A percentile compares a stretch with the other conserved stretches of the same genome.
Conservation (phyloP, 164 flowering plant genomes). For the Santalum album region DNA sequence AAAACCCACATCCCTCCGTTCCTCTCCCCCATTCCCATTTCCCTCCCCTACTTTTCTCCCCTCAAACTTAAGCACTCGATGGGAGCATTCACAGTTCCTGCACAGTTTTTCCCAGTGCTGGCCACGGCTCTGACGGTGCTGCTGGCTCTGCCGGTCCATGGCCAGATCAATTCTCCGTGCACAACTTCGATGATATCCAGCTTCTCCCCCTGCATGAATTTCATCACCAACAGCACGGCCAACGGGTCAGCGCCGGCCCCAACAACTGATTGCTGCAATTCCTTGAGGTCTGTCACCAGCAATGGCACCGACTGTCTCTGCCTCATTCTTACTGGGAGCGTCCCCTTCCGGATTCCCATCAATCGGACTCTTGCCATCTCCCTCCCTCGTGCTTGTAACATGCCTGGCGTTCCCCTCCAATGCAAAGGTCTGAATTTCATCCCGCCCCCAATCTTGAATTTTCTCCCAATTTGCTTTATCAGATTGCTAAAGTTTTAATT, state of each 20-base stretch:
- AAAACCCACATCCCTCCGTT: not conserved
- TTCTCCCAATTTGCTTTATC: not conserved
- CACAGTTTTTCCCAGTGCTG: slow-evolving; percentile 6
- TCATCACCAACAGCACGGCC: slow-evolving; percentile 38
- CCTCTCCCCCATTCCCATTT: slow-evolving; percentile 14
- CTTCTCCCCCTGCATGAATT: slow-evolving; percentile 68
- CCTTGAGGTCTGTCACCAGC: slow-evolving; percentile 41
- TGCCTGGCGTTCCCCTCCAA: slow-evolving; percentile 55
- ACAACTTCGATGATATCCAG: slow-evolving; percentile 39
- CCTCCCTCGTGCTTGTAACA: slow-evolving; percentile 75
- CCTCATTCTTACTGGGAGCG: slow-evolving; percentile 52
- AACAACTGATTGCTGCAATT: slow-evolving; percentile 48
- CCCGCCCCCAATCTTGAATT: not conserved
- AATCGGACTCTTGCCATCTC: slow-evolving; percentile 52
- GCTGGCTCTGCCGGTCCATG: slow-evolving; percentile 23
- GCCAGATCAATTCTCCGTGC: slow-evolving; percentile 51
- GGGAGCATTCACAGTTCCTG: slow-evolving; percentile 16
- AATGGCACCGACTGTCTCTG: slow-evolving; percentile 52
- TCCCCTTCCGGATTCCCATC: slow-evolving; percentile 61
- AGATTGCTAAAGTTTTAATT: slow-evolving; percentile 3
- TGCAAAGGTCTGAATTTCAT: slow-evolving; percentile 51
- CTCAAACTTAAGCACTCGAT: not conserved
- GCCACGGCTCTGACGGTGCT: slow-evolving; percentile 15
- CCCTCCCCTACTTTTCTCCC: slow-evolving; percentile 3
- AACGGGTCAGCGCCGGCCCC: slow-evolving; percentile 61